These are phyloP conservation scores for Berberis thunbergii DNA, from an alignment of 164 flowering plant genomes.

Conservation along the genomic window DNA sequence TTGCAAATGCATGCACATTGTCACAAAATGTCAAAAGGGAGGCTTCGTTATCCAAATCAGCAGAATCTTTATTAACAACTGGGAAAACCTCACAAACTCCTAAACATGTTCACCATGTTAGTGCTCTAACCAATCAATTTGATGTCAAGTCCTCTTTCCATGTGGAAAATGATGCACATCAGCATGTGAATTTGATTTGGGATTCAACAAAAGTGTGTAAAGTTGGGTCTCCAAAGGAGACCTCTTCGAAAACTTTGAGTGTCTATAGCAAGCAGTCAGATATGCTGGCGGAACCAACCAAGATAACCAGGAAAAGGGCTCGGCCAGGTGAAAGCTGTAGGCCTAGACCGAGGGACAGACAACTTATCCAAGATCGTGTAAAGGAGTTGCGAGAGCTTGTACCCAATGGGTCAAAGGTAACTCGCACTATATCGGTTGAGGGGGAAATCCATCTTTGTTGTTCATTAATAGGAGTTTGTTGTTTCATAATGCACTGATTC, in stretches of 20 bases:
- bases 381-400: conserved; percentile 79
- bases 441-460: too few relatives aligned
- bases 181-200: conserved; percentile 32
- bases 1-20: conserved; percentile 33
- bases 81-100: conserved; percentile 33
- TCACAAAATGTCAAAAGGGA: conserved; percentile 26
- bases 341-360: conserved; percentile 83
- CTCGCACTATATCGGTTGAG: not conserved
- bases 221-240: conserved; percentile 16
- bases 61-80: conserved; percentile 35
- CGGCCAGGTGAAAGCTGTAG: conserved; percentile 67
- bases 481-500: conserved; percentile 8
- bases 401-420: conserved; percentile 82
- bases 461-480: not conserved
- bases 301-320: conserved; percentile 51
- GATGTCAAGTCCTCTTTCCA: conserved; percentile 17
- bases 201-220: conserved; percentile 16
- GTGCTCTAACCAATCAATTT: conserved; percentile 27
- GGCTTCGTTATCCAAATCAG: conserved; percentile 26
- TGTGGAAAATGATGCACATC: conserved; percentile 19
- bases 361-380: conserved; percentile 78
- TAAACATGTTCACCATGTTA: conserved; percentile 17
- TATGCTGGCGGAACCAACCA: conserved; percentile 33
- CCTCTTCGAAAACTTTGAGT: conserved; percentile 41
- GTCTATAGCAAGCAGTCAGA: conserved; percentile 39